These are phyloP conservation scores for Craspedostauros australis DNA, from an alignment of 108 stramenopile species.

Conservation along the genomic window DNA sequence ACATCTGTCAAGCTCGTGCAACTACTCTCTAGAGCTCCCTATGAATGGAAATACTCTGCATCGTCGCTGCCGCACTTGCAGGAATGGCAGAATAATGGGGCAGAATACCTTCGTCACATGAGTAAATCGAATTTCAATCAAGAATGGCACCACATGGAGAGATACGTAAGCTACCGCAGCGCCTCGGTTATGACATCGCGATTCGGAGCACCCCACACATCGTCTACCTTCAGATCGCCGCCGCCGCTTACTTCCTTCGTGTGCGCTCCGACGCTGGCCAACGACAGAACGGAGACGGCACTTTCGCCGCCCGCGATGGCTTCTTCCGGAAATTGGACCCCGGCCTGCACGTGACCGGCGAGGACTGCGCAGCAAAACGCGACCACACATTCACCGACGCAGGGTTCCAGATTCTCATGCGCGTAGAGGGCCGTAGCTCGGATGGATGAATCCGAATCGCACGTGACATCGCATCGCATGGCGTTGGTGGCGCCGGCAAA, in stretches of 20 bases:
- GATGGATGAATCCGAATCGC: slow-evolving; percentile 2
- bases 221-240: slow-evolving; percentile 5
- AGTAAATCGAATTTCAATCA: no score
- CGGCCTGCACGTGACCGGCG: slow-evolving; percentile 34
- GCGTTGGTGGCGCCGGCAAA: slow-evolving; percentile 85
- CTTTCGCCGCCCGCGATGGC: slow-evolving; percentile 19
- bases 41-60: no score
- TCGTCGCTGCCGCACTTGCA: no score
- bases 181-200: no score
- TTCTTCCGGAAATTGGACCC: slow-evolving; percentile 73
- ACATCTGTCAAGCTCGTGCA: no score
- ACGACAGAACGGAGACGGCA: slow-evolving; percentile 26
- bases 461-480: slow-evolving; percentile 51
- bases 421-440: slow-evolving; percentile 32
- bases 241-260: slow-evolving; percentile 26
- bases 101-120: no score
- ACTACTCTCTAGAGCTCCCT: no score
- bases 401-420: slow-evolving; percentile 78
- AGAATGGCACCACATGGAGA: no score
- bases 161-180: no score
- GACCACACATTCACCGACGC: slow-evolving; percentile 72
- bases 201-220: slow-evolving; percentile 32
- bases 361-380: slow-evolving; percentile 67
- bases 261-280: slow-evolving; percentile 41
- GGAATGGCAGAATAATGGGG: no score